Base-by-base conservation (phyloP, 805 yeast genomes). In the Schwanniomyces vanrijiae region DNA sequence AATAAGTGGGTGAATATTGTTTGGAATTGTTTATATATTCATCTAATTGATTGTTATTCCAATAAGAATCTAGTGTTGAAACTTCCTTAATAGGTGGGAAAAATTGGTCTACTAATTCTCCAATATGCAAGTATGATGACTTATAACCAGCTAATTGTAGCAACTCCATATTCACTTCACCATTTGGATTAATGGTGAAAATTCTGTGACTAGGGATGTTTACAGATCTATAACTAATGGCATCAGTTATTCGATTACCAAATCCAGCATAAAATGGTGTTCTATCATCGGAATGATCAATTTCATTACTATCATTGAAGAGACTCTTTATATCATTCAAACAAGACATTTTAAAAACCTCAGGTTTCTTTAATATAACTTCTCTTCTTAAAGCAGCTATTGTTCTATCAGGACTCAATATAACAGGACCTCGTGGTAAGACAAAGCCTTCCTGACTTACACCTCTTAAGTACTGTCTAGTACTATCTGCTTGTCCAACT, bases 261-360 rank as follows among this genome's bases (percentile, higher is more conserved):
- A 94, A 94, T 0, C 99, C 99, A 11, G 99, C 99, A 65, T 89
- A 90, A 60, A 94, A 94, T 3, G 97, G 97, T 0, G 92, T 86
- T 41, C 80, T 70, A 28, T 72, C 78, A 35, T 77, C 81, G 13
- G 73, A 63, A 22, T 50, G 49, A 19, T 40, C 41, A 21, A 20
- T 34, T 40, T 22, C 43, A 21, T 19, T 43, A 19, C 25, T 18
- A 29, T 55, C 50, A 48, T 69, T 79, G 65, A 87, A 92, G 18
- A 94, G 71, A 39, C 84, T 78, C 58, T 83, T 82, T 49, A 94
- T 84, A 69, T 94, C 99, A 45, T 85, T 83, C 50, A 94, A 72
- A 66, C 98, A 92, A 1, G 99, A 96, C 91, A 94, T 94, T 60
- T 94, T 94, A 75, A 94, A 94, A n/a, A 94, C 94, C 66, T 94